Percentiles rank a stretch among this genome's conserved stretches.
phyloP scores from a whole-genome alignment of 352 stramenopile species.

The Phytophthora europaea region DNA sequence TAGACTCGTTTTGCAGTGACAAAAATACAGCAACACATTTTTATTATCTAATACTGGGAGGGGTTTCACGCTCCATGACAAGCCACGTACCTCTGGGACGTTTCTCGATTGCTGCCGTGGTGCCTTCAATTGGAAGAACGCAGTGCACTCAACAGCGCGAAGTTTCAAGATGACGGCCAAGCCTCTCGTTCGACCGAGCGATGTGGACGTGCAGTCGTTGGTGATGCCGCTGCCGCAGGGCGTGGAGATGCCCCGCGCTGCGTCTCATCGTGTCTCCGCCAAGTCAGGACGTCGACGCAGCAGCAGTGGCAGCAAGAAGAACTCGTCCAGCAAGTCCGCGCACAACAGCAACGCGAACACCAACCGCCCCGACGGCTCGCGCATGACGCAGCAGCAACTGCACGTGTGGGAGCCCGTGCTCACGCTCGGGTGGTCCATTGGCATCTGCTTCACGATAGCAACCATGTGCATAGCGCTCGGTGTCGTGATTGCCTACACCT shows the following conservation, averaged over 20 bases:
- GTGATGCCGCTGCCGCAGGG: constrained; percentile 34
- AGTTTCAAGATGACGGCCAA: constrained; percentile 35
- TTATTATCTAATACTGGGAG: constrained; percentile 24
- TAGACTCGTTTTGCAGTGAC: neutral
- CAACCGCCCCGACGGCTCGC: constrained; percentile 66
- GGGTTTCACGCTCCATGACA: constrained; percentile 19
- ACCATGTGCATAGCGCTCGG: constrained; percentile 57
- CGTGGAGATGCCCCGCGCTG: constrained; percentile 28
- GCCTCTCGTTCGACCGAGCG: constrained; percentile 38
- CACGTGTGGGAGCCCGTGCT: constrained; percentile 82
- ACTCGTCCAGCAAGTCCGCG: constrained; percentile 4
- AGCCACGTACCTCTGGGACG: neutral
- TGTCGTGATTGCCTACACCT: constrained; percentile 59
- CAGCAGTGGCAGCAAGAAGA: constrained; percentile 31
- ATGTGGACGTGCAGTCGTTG: constrained; percentile 41
- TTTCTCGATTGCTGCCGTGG: constrained; percentile 10
- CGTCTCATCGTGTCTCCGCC: constrained; percentile 3
- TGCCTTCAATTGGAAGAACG: constrained; percentile 26
- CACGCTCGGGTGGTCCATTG: constrained; percentile 71
- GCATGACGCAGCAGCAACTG: constrained; percentile 74
- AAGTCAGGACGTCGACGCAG: constrained; percentile 25
- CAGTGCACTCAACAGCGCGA: neutral
- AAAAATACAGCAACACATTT: constrained; percentile 39
- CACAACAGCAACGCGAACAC: constrained; percentile 22
- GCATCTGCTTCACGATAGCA: constrained; percentile 57